phyloP scores from a whole-genome alignment of 257 asterid genomes.

The Mentha longifolia region DNA sequence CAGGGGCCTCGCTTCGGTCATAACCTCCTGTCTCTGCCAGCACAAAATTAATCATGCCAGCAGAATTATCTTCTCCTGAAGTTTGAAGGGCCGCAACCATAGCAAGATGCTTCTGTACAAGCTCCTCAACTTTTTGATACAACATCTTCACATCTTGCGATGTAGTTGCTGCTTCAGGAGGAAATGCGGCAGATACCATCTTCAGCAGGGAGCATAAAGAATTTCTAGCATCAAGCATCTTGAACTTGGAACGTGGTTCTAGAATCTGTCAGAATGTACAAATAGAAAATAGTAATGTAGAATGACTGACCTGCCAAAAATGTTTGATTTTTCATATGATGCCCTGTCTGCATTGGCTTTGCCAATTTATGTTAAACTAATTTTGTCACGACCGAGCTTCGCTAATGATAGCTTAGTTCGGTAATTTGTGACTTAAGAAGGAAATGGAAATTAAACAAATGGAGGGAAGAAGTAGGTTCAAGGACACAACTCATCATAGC shows the following conservation, averaged over 20 bases:
- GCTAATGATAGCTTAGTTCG: too few species aligned
- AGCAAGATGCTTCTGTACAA: constrained; percentile 94
- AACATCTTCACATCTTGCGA: constrained; percentile 85
- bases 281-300: constrained; percentile 17
- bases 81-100: constrained; percentile 86
- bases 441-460: too few species aligned
- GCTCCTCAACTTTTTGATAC: constrained; percentile 97
- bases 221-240: constrained; percentile 97
- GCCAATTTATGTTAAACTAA: too few species aligned
- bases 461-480: too few species aligned
- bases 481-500: too few species aligned
- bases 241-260: constrained; percentile 98
- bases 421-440: too few species aligned
- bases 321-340: too few species aligned
- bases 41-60: constrained; percentile 95
- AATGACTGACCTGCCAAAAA: constrained; percentile 25
- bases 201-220: constrained; percentile 88
- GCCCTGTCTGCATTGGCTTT: too few species aligned
- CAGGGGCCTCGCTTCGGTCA: constrained; percentile 46
- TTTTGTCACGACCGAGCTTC: too few species aligned
- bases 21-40: constrained; percentile 67
- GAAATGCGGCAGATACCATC: constrained; percentile 94
- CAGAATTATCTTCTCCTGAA: constrained; percentile 90
- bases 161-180: constrained; percentile 79
- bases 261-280: constrained; percentile 64